Base-by-base conservation (phyloP, 257 asterid species). In the Rauvolfia tetraphylla region DNA sequence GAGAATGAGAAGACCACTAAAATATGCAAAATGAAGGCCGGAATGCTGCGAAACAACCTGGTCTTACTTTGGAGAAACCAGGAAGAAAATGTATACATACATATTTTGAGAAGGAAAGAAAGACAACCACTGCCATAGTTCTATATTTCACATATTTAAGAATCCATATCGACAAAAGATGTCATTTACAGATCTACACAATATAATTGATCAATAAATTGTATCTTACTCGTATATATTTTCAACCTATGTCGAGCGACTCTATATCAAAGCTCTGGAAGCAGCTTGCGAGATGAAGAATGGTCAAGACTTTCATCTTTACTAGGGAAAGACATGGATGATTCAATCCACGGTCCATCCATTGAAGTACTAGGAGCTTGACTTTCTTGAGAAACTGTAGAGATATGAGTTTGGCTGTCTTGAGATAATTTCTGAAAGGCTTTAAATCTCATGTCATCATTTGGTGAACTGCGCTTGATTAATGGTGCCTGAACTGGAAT, bases 281-380 rank as follows among this genome's bases (percentile, higher is more conserved):
- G 83, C 81, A 87, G 96, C 81, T 36, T 83, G 38, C 74, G 72
- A 23, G 86, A 18, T 18, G 90, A 83, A 75, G 90, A 83, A 74
- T 56, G 71, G 38, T 79, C 84, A 9, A 15, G 33, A 15, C 46
- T 76, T 22, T 83, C 87, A 68, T 88, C 90, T 67, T 75, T 83
- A 69, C 84, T 81, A 6, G 86, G 78, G 5, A 83, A 53, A 39
- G 96, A 85, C 31, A 68, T 67, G 1, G 98, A 87, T 18, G 96
- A 88, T 77, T 87, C 96, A 3, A 71, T 73, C 95, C 95, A 90
- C 2, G 98, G 97, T 49, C 91, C 97, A 75, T 86, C 91, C 85
- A 76, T 61, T 1, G 98, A 90, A 18, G 77, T 81, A 54, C 87
- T 84, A 42, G 82, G 90, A 7, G 74, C 89, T 62, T 85, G 87